Evolutionary conservation across 352 stramenopile species (phyloP).

Genomic region (Aphanomyces cochlioides): DNA sequence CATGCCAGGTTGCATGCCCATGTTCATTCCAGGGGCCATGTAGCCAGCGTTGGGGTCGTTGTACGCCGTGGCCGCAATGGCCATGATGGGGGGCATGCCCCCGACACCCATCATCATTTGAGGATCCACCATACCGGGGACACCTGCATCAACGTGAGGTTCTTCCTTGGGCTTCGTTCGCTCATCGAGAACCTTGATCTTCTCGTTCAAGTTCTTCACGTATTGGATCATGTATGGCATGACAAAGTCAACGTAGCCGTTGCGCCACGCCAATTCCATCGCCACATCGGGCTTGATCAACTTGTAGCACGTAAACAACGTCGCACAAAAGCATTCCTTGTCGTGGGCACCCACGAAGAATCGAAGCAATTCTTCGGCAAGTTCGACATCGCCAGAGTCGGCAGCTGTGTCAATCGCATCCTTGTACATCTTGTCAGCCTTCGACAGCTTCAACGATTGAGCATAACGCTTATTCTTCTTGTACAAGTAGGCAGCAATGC

Average conservation of each 20-base stretch:
- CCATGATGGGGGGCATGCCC: constrained; percentile 73
- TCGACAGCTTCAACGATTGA: constrained; percentile 97
- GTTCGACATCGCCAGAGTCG: constrained; percentile 93
- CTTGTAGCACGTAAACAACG: constrained; percentile 98
- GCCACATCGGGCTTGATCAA: constrained; percentile 98
- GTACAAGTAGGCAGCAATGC: constrained; percentile 99
- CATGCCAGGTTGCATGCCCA: constrained; percentile 47
- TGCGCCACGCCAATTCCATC: constrained; percentile 98
- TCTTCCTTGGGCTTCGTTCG: constrained; percentile 81
- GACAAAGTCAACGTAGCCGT: constrained; percentile 98
- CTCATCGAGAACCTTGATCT: constrained; percentile 92
- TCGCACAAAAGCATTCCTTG: constrained; percentile 99
- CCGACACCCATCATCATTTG: constrained; percentile 60
- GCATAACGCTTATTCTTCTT: constrained; percentile 98
- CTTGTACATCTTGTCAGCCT: constrained; percentile 99
- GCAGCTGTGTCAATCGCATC: constrained; percentile 99
- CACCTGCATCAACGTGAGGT: constrained; percentile 44
- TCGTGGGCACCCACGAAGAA: constrained; percentile 99
- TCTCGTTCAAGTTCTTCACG: constrained; percentile 94
- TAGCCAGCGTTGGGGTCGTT: constrained; percentile 64
- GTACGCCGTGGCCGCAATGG: constrained; percentile 78
- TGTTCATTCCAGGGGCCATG: constrained; percentile 46
- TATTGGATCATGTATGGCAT: constrained; percentile 99
- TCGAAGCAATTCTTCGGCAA: constrained; percentile 96
- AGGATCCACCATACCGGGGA: constrained; percentile 46